Percentiles rank a stretch among this genome's conserved stretches.
Conservation (phyloP, 306 rosid genomes). For the Lathyrus aphaca region DNA sequence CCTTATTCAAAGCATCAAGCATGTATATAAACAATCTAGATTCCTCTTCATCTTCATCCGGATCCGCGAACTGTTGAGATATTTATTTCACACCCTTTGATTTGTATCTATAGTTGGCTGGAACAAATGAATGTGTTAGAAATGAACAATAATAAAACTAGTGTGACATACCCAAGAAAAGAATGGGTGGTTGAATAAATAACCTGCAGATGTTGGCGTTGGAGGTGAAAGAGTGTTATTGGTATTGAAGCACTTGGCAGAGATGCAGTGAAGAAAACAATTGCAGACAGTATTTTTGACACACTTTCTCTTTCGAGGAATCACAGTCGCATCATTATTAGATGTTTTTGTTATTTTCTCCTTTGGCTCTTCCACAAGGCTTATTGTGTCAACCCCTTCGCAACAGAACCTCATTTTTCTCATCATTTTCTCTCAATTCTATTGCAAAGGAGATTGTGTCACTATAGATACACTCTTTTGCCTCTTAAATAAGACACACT, state of each 20-base stretch:
- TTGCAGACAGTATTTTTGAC: constrained; percentile 45
- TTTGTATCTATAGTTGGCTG: constrained; percentile 26
- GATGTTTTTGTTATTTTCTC: not conserved
- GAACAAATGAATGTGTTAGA: not conserved
- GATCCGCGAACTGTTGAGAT: not conserved
- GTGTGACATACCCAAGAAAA: not conserved
- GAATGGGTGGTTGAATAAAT: not conserved
- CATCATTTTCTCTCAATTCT: constrained; percentile 29
- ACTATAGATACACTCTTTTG: not conserved
- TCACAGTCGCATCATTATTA: constrained; percentile 38
- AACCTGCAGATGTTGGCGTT: constrained; percentile 3
- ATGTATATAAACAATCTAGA: not conserved
- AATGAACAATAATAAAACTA: not conserved
- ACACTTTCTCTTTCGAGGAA: constrained; percentile 48
- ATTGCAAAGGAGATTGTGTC: not conserved
- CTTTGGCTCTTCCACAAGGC: constrained; percentile 4
- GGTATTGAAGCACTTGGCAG: constrained; percentile 10
- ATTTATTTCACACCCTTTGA: constrained; percentile 3
- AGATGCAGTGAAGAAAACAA: constrained; percentile 20
- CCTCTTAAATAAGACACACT: not conserved
- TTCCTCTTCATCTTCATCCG: not conserved
- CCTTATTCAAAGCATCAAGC: constrained; percentile 28
- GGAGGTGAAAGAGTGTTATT: constrained; percentile 14
- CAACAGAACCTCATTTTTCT: constrained; percentile 25
- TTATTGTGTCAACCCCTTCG: not conserved